Evolutionary conservation across 768 basidiomycete genomes (phyloP).

Genomic region (Suillus fuscotomentosus): DNA sequence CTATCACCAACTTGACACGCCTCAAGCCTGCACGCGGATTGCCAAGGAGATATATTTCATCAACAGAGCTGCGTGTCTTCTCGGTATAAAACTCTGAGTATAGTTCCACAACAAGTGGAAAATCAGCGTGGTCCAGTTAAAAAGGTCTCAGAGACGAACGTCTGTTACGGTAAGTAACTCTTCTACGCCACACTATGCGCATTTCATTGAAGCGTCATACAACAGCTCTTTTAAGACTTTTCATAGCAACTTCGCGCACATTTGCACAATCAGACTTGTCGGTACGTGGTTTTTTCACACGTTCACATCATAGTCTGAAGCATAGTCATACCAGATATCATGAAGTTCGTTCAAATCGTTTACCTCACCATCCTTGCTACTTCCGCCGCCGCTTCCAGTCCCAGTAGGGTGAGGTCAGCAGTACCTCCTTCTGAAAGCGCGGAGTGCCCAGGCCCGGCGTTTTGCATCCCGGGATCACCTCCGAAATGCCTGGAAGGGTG

Average conservation of each 20-base stretch:
- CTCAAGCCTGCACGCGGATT: not conserved
- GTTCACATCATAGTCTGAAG: not conserved
- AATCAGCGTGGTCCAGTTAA: not conserved
- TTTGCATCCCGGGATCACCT: too few species aligned
- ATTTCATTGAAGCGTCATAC: not conserved
- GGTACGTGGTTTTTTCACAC: not conserved
- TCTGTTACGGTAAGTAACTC: not conserved
- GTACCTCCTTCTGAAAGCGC: too few species aligned
- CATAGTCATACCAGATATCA: not conserved
- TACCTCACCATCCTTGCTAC: constrained; percentile 25
- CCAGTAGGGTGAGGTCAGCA: too few species aligned
- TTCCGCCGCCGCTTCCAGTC: constrained; percentile 3
- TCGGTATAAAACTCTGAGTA: not conserved
- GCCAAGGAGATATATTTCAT: not conserved
- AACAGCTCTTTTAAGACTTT: not conserved
- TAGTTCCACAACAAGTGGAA: not conserved
- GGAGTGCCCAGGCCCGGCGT: too few species aligned
- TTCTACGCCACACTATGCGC: too few species aligned
- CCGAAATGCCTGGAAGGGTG: too few species aligned
- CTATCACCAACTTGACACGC: too few species aligned
- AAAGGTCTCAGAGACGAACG: not conserved
- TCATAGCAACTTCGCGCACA: not conserved
- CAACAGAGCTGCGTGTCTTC: not conserved
- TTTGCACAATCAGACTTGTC: not conserved
- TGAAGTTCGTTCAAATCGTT: not conserved